Evolutionary conservation across 441 rosid species (phyloP).

Genomic region (Populus hybrid): DNA sequence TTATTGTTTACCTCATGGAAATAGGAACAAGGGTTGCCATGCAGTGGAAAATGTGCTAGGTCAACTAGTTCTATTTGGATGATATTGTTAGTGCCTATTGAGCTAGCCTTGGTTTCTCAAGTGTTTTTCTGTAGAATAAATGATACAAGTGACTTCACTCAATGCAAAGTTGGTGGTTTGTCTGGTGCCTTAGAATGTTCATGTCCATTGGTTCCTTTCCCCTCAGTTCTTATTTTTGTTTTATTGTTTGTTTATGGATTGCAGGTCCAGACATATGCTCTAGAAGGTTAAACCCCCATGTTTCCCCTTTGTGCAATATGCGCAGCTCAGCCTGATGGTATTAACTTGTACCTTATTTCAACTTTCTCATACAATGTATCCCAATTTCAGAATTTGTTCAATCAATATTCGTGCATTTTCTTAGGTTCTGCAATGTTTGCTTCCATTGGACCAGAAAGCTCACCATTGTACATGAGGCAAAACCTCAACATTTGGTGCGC

Average conservation of each 20-base stretch:
- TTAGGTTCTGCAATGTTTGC: background rate
- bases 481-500: background rate
- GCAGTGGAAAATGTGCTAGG: background rate
- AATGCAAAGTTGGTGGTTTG: too few relatives aligned
- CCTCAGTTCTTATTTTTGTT: background rate
- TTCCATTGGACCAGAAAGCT: background rate
- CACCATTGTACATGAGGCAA: background rate
- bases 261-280: constrained; percentile 66
- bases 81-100: background rate
- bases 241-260: constrained; percentile 4
- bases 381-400: background rate
- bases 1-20: background rate
- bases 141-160: too few relatives aligned
- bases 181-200: background rate
- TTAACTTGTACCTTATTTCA: background rate
- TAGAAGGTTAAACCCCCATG: constrained; percentile 47
- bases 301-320: constrained; percentile 4
- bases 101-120: background rate
- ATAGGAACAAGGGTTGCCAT: background rate
- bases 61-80: background rate
- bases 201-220: background rate
- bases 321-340: constrained; percentile 22
- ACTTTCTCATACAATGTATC: background rate
- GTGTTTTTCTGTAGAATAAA: background rate
- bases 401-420: background rate